Base-by-base conservation (phyloP, 768 basidiomycete genomes). In the Termitomyces sp. region DNA sequence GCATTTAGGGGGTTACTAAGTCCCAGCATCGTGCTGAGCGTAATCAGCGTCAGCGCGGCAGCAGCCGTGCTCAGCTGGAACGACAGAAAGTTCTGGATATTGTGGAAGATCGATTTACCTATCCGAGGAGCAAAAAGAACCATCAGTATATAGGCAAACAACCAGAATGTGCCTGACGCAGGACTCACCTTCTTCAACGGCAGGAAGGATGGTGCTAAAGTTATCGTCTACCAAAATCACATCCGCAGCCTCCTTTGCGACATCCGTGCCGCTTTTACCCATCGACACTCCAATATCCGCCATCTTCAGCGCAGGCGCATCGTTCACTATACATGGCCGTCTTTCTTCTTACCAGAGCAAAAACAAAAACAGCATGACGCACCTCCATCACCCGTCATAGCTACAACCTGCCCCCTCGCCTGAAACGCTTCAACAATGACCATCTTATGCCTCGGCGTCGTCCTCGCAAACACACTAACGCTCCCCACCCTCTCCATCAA, bases 21-120 rank as follows among this genome's bases (percentile, higher is more conserved):
- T 14, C 90, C 87, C 67, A 98, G 86, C 72, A 95, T 81, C 25
- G 96, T 98, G 72, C 92, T 94, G 59, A 98, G 79, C 2, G 96
- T 96, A 76, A 98, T 98, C 66, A 98, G 80, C n/a, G 92, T 88
- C 65, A 98, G 78, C 3, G 96, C 95, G 25, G 96, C 94, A 3
- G 94, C 93, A n/a, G 96, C 96, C 2, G 96, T 98, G 67, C 94
- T 96, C 17, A 98, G 85, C 73, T 98, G 96, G 84, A 98, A 98
- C 46, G 92, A 86, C 59, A 98, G 77, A 81, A 98, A 98, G 73
- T 97, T 97, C 73, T 98, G 96, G 69, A 98, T 96, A 69, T 98
- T 98, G 76, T 98, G 94, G 74, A 98, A 98, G 68, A 98, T 98
- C 3, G 94, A 92, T 89, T 97, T 94, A 60, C 92, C 92, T 90